phyloP scores from a whole-genome alignment of 352 stramenopile species.

The Phytophthora cactorum region DNA sequence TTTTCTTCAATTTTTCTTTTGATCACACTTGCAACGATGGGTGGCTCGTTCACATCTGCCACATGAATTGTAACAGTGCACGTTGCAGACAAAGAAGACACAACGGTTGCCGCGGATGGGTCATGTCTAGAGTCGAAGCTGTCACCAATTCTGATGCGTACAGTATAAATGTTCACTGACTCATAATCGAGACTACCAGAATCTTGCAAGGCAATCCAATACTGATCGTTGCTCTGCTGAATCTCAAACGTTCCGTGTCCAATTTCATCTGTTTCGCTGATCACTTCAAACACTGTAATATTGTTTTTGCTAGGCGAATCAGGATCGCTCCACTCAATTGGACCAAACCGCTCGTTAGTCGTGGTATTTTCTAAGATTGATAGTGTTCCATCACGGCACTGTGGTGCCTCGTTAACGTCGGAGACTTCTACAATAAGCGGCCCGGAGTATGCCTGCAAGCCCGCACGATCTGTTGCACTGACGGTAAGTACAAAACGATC shows the following conservation, averaged over 20 bases:
- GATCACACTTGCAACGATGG: slow-evolving; percentile 28
- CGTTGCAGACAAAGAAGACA: slow-evolving; percentile 48
- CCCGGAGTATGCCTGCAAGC: slow-evolving; percentile 29
- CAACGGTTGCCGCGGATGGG: slow-evolving; percentile 8
- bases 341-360: slow-evolving; percentile 24
- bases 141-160: slow-evolving; percentile 27
- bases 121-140: slow-evolving; percentile 21
- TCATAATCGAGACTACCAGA: slow-evolving; percentile 26
- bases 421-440: slow-evolving; percentile 18
- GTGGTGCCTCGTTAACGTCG: slow-evolving; percentile 28
- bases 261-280: slow-evolving; percentile 16
- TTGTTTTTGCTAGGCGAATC: slow-evolving; percentile 45
- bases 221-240: neutral
- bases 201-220: slow-evolving; percentile 25
- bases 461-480: slow-evolving; percentile 53
- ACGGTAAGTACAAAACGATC: slow-evolving; percentile 36
- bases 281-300: slow-evolving; percentile 59
- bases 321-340: slow-evolving; percentile 47
- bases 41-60: slow-evolving; percentile 55
- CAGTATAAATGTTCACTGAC: slow-evolving; percentile 3
- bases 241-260: slow-evolving; percentile 23
- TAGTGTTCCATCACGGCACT: slow-evolving; percentile 20
- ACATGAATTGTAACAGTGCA: slow-evolving; percentile 47
- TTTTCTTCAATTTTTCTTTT: slow-evolving; percentile 50
- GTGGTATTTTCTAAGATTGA: slow-evolving; percentile 40